Base-by-base conservation (phyloP, 176 grass and related monocot species). In the Raddia distichophylla region DNA sequence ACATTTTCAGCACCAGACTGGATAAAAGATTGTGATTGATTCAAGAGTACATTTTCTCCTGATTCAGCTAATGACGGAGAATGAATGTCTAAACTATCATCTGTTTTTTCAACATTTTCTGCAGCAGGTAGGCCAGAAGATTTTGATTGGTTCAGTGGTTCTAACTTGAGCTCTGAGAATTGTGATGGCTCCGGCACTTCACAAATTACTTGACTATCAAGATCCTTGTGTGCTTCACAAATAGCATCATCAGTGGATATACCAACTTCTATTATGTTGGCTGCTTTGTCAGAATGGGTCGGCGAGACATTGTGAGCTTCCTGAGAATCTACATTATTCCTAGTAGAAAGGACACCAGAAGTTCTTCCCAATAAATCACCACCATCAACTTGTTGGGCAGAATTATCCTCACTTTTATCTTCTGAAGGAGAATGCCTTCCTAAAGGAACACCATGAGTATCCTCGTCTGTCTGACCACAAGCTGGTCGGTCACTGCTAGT, bases 41-140 rank as follows among this genome's bases (percentile, higher is more conserved):
- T 60, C 22, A 16, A 37, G 18, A 46, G 12, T 69, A 58, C 77
- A 50, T 48, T 80, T 86, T 66, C 67, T 70, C 66, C 66, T 55
- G 59, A 57, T 66, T 80, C 76, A 58, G 18, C 37, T 45, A 74
- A 49, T 73, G 47, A 49, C 66, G 65, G 55, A 80, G 65, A 58
- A 40, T 34, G 64, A 69, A 47, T 20, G 52, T 47, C 27, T 5
- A 11, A 73, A 40, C 67, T 76, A 37, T 45, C 60, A 67, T 71
- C 61, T 54, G 74, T 27, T 68, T 68, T 32, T 73, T 75, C 46
- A 76, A 78, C 33, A 74, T 76, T 86, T 77, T 17, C 50, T 87
- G 50, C 15, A 60, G 2, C 67, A 55, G 61, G 59, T 56, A 54
- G 73, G 49, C 66, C 49, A 78, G 49, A 49, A 86, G 82, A 52